phyloP scores from a whole-genome alignment of 2,329 filamentous ascomycete species.

The Exophiala spinifera region DNA sequence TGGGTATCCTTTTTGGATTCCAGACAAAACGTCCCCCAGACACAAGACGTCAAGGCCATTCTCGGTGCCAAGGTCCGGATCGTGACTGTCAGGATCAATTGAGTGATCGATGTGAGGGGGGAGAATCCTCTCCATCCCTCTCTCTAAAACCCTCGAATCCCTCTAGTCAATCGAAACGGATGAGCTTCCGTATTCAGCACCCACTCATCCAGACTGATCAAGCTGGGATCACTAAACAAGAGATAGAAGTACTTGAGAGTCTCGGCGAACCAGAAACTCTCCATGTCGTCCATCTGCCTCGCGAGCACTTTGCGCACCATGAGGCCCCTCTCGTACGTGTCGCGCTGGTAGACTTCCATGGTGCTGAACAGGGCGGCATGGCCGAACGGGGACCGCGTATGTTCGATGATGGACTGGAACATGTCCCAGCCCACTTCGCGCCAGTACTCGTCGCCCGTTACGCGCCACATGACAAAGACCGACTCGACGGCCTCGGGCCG shows the following conservation, averaged over 20 bases:
- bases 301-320: slow-evolving; percentile 19
- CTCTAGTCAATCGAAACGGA: slow-evolving; percentile 31
- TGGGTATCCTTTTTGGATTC: no score
- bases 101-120: no score
- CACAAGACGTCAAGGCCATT: no score
- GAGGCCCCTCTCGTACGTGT: slow-evolving; percentile 7
- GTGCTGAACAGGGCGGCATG: slow-evolving; percentile 4
- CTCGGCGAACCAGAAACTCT: slow-evolving; percentile 67
- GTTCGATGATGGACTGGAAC: slow-evolving; percentile 46
- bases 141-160: slow-evolving; percentile 3
- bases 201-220: slow-evolving; percentile 46
- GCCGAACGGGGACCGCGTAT: slow-evolving; percentile 27
- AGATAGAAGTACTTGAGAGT: slow-evolving; percentile 49
- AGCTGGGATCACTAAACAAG: slow-evolving; percentile 42
- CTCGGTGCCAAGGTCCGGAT: no score
- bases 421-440: slow-evolving; percentile 50
- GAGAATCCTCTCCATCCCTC: no score
- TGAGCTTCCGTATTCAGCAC: slow-evolving; percentile 46
- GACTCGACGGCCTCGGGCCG: slow-evolving; percentile 61
- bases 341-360: slow-evolving; percentile 9
- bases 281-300: slow-evolving; percentile 60
- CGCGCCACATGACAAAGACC: slow-evolving; percentile 59
- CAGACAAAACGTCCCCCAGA: no score
- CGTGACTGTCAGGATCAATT: no score
- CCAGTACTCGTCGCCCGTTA: slow-evolving; percentile 53